These are phyloP conservation scores for Dentipellis fragilis DNA, from an alignment of 768 basidiomycete genomes.

Conservation along the genomic window DNA sequence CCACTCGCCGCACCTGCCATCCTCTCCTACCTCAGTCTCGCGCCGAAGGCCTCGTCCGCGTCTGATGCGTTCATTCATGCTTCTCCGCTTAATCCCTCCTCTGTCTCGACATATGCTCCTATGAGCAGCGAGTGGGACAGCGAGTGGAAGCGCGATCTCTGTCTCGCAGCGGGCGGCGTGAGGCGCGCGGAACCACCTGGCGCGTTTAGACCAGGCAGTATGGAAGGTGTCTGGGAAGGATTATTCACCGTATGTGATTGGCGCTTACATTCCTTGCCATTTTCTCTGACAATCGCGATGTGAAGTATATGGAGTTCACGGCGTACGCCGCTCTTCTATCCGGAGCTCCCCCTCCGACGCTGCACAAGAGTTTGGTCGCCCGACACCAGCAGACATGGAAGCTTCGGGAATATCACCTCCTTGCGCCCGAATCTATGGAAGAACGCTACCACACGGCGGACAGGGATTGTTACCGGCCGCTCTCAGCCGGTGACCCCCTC, in stretches of 20 bases:
- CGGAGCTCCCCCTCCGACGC: conserved; percentile 49
- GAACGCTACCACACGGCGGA: conserved; percentile 18
- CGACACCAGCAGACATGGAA: conserved; percentile 89
- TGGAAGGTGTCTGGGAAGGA: conserved; percentile 78
- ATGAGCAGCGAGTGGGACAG: conserved; percentile 53
- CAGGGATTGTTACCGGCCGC: conserved; percentile 16
- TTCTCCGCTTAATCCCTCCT: conserved; percentile 18
- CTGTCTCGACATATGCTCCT: conserved; percentile 6
- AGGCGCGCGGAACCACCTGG: conserved; percentile 27
- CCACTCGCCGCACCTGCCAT: conserved; percentile 65
- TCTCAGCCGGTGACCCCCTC: conserved; percentile 52
- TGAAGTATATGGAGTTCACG: conserved; percentile 74
- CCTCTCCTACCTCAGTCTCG: conserved; percentile 53
- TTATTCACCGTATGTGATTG: conserved; percentile 50
- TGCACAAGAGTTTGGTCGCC: conserved; percentile 70
- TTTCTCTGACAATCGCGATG: neutral
- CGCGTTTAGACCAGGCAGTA: conserved; percentile 52
- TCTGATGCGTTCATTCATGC: conserved; percentile 16
- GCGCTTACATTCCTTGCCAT: neutral
- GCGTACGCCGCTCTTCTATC: conserved; percentile 72
- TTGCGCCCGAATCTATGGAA: conserved; percentile 19
- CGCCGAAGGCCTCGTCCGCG: conserved; percentile 19
- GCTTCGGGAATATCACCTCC: conserved; percentile 65
- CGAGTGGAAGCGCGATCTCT: conserved; percentile 56
- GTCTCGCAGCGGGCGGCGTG: conserved; percentile 15